Base-by-base conservation (phyloP, 2,329 filamentous ascomycete genomes). In the Colletotrichum euphorbiae region DNA sequence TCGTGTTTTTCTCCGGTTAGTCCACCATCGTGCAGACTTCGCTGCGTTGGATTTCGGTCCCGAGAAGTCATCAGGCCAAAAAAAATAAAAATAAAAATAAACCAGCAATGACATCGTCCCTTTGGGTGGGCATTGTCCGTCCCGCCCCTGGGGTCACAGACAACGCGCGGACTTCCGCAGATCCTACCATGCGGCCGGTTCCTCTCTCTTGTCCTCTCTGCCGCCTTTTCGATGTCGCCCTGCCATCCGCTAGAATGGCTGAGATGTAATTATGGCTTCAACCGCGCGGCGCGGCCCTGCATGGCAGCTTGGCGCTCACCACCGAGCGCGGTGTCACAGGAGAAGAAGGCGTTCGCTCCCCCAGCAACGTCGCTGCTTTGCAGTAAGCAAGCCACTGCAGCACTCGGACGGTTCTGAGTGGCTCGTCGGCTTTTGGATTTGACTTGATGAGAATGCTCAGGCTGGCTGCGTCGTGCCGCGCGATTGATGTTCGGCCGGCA, bases 201-300 rank as follows among this genome's bases (percentile, higher is more conserved):
- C 36, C 24, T 50, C 21, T 28, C 13, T 28, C 59, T 36, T n/a
- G 8, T 13, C 31, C 12, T 19, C 31, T 15, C 21, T n/a, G 3
- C 60, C 31, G 8, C 28, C 28, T 31, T 62, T 17, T 28, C 24
- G n/a, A 28, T 24, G 19, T 54, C 52, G 43, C 45, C 7, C 31
- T 56, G n/a, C 43, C 38, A 28, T 33, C 50, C 58, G 38, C 33
- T 19, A 45, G 42, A 24, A 17, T 40, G 62, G 38, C 54, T 28
- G 38, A 36, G 31, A 40, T 36, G 36, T n/a, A 19, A 24, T n/a
- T n/a, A n/a, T n/a, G 19, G 38, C 50, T 21, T 28, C 28, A 28
- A 65, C 24, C 54, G 54, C 61, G 65, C 54, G 62, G 54, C 61
- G 65, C 54, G 62, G 65, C 46, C 54, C 61, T 68, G 61, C 52